Evolutionary conservation across 495 filamentous ascomycete genomes (phyloP).

Genomic region (Lophiostoma macrostomum): DNA sequence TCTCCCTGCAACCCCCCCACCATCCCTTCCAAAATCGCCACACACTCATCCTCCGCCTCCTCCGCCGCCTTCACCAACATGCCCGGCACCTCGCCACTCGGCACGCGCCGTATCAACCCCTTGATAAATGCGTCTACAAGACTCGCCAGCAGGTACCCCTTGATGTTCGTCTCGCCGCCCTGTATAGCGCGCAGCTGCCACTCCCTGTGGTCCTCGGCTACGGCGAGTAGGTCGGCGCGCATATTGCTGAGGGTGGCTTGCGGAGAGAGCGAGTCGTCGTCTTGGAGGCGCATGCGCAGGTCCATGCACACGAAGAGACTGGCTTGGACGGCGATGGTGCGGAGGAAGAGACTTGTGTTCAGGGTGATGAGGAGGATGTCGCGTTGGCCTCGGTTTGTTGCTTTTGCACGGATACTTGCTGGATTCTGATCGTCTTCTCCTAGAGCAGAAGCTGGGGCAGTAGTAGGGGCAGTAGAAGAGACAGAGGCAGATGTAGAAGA

Average conservation of each 20-base stretch:
- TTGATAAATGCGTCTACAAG: constrained; percentile 48
- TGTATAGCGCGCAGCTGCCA: constrained; percentile 46
- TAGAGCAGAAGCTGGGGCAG: not conserved
- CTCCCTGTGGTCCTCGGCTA: constrained; percentile 46
- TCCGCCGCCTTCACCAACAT: constrained; percentile 44
- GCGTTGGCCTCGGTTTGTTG: too few species aligned
- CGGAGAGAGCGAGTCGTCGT: constrained; percentile 50
- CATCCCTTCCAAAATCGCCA: constrained; percentile 39
- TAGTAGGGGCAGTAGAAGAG: constrained; percentile 14
- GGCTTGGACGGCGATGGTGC: constrained; percentile 44
- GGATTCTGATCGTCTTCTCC: too few species aligned
- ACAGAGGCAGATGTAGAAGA: constrained; percentile 35
- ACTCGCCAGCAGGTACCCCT: constrained; percentile 49
- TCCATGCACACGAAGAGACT: constrained; percentile 48
- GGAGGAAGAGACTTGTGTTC: constrained; percentile 47
- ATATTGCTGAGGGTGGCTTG: too few species aligned
- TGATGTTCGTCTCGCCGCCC: constrained; percentile 57
- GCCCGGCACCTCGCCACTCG: constrained; percentile 36
- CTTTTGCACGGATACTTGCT: too few species aligned
- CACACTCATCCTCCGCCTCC: constrained; percentile 37
- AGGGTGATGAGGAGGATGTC: constrained; percentile 47
- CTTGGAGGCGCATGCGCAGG: constrained; percentile 49
- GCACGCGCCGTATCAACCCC: constrained; percentile 41
- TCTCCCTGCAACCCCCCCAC: constrained; percentile 18
- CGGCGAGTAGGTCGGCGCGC: constrained; percentile 48